These are phyloP conservation scores for Dothiorella sarmentorum DNA, from an alignment of 2,329 filamentous ascomycete genomes.

Conservation along the genomic window DNA sequence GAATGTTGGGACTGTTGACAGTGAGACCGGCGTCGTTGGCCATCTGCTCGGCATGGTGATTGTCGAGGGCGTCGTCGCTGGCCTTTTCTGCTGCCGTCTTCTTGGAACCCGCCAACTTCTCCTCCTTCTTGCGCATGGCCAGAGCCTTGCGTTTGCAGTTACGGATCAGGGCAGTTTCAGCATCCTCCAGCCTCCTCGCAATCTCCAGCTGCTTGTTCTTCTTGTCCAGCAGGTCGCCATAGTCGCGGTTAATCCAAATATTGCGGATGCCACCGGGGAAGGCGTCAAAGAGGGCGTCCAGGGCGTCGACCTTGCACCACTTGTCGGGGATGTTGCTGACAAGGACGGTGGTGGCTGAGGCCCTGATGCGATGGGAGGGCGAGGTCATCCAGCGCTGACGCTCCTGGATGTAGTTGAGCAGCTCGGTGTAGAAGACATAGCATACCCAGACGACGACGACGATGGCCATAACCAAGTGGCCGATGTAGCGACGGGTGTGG, in stretches of 20 bases:
- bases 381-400: constrained; percentile 93
- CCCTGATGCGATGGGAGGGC: constrained; percentile 86
- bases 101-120: neutral
- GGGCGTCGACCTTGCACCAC: constrained; percentile 80
- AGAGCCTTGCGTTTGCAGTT: constrained; percentile 48
- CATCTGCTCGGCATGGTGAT: neutral
- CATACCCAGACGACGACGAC: constrained; percentile 79
- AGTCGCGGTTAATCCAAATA: constrained; percentile 93
- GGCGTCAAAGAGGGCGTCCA: constrained; percentile 85
- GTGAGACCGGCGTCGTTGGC: neutral
- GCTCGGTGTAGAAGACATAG: constrained; percentile 79
- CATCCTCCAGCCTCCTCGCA: constrained; percentile 69
- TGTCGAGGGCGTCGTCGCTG: neutral
- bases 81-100: constrained; percentile 1
- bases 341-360: constrained; percentile 91
- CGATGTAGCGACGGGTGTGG: constrained; percentile 71
- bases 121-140: constrained; percentile 21
- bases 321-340: constrained; percentile 87
- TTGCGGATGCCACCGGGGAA: constrained; percentile 94
- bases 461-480: constrained; percentile 77
- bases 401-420: constrained; percentile 85
- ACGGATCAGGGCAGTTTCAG: constrained; percentile 81
- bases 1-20: constrained; percentile 7
- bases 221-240: constrained; percentile 78
- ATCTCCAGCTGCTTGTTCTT: constrained; percentile 70